phyloP scores from a whole-genome alignment of 768 basidiomycete genomes.

The Boletus vinaceobasis region DNA sequence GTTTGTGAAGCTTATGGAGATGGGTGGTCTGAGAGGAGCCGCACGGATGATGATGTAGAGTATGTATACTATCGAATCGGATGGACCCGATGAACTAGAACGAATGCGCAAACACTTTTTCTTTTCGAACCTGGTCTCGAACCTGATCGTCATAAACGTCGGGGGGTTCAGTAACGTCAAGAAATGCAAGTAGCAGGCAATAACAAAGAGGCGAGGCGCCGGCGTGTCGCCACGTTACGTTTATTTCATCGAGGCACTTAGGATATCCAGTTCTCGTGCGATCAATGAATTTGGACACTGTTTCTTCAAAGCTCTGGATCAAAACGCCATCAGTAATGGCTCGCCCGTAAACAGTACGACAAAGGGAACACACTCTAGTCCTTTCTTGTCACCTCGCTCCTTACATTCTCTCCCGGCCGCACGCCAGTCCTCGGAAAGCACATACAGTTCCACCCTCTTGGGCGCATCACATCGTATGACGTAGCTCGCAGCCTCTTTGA shows the following conservation, averaged over 20 bases:
- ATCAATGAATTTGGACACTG: conserved; percentile 80
- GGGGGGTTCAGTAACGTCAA: not conserved
- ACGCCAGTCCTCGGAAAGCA: conserved; percentile 88
- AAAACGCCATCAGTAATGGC: not conserved
- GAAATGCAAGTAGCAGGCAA: not conserved
- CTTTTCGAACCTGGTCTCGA: not conserved
- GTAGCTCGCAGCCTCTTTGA: conserved; percentile 72
- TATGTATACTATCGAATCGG: conserved; percentile 73
- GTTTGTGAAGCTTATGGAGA: conserved; percentile 45
- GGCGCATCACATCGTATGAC: conserved; percentile 83
- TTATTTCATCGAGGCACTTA: conserved; percentile 66
- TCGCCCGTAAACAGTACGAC: too few relatives aligned
- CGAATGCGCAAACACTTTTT: not conserved
- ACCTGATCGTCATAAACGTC: not conserved
- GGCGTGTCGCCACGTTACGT: not conserved
- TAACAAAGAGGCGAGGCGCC: not conserved
- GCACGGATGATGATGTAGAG: conserved; percentile 49
- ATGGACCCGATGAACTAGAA: conserved; percentile 40
- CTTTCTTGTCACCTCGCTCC: conserved; percentile 79
- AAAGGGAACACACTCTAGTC: conserved; percentile 66
- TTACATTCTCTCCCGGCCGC: conserved; percentile 87
- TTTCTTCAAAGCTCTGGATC: conserved; percentile 66
- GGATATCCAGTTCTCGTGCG: conserved; percentile 69
- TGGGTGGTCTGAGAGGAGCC: conserved; percentile 25
- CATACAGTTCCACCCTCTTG: conserved; percentile 81